phyloP scores from a whole-genome alignment of 2,329 filamentous ascomycete genomes.

The Diplodia mutila region DNA sequence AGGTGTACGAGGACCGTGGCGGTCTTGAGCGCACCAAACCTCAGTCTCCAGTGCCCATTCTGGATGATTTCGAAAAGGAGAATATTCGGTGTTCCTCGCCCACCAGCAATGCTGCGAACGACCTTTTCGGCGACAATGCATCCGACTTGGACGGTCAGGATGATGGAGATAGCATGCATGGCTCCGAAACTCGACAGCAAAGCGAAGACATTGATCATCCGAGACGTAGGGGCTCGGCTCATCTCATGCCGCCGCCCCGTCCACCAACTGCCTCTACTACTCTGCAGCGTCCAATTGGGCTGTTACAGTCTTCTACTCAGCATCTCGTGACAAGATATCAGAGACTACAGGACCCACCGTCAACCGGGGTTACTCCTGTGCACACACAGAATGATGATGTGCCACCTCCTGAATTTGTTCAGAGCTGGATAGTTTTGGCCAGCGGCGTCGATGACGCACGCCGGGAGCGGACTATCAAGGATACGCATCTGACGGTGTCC shows the following conservation, averaged over 20 bases:
- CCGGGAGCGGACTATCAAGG: not conserved
- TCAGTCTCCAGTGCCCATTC: not conserved
- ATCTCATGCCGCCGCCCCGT: not conserved
- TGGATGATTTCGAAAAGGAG: not conserved
- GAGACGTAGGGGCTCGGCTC: not conserved
- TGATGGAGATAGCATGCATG: not conserved
- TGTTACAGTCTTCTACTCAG: not conserved
- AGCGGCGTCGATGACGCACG: not conserved
- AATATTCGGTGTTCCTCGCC: not conserved
- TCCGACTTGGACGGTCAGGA: not conserved
- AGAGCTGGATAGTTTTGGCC: not conserved
- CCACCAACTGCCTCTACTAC: not conserved
- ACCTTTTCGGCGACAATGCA: not conserved
- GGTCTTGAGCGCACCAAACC: too few relatives aligned
- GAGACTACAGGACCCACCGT: not conserved
- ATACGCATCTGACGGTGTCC: not conserved
- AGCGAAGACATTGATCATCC: not conserved
- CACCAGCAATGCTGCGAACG: not conserved
- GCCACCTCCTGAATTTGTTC: fast-evolving
- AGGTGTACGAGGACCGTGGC: not conserved
- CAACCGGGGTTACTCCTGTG: not conserved
- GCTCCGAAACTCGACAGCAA: too few relatives aligned
- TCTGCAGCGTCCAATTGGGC: not conserved
- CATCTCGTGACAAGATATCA: not conserved
- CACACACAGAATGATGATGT: not conserved